Percentiles rank a stretch among this genome's conserved stretches.
Conservation (phyloP, 257 asterid species). For the Datura wrightii region DNA sequence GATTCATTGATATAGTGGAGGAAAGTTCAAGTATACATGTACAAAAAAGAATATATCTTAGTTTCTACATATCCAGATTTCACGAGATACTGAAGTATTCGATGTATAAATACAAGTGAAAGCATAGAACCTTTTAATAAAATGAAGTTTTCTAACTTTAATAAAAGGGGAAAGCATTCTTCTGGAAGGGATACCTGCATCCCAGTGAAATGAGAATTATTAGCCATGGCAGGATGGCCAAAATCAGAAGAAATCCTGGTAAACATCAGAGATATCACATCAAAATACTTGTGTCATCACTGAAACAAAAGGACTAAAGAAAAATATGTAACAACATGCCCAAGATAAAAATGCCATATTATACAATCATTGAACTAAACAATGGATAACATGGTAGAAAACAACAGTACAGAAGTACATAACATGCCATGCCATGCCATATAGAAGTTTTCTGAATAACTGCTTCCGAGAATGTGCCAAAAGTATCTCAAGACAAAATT, state of each 20-base stretch:
- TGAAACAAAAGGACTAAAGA: slow-evolving; percentile 1
- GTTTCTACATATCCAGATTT: not conserved
- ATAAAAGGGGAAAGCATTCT: not conserved
- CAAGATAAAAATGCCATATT: not conserved
- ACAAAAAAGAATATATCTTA: not conserved
- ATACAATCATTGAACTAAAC: not conserved
- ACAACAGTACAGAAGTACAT: not conserved
- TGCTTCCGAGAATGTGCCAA: not conserved
- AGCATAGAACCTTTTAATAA: not conserved
- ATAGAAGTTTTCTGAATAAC: not conserved
- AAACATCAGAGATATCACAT: slow-evolving; percentile 4
- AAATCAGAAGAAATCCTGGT: slow-evolving; percentile 12
- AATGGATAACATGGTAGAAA: slow-evolving; percentile 5
- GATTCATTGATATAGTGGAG: slow-evolving; percentile 13
- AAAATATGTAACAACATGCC: not conserved
- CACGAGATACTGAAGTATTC: not conserved
- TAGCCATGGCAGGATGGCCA: slow-evolving; percentile 40
- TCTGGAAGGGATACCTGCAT: slow-evolving; percentile 47
- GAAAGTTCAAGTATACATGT: not conserved
- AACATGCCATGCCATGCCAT: not conserved
- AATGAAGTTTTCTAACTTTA: not conserved
- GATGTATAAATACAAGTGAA: slow-evolving; percentile 14
- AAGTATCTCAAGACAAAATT: slow-evolving; percentile 19
- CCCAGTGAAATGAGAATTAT: slow-evolving; percentile 46
- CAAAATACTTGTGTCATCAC: not conserved